Evolutionary conservation across 352 stramenopile species (phyloP).

Genomic region (Globisporangium solare): DNA sequence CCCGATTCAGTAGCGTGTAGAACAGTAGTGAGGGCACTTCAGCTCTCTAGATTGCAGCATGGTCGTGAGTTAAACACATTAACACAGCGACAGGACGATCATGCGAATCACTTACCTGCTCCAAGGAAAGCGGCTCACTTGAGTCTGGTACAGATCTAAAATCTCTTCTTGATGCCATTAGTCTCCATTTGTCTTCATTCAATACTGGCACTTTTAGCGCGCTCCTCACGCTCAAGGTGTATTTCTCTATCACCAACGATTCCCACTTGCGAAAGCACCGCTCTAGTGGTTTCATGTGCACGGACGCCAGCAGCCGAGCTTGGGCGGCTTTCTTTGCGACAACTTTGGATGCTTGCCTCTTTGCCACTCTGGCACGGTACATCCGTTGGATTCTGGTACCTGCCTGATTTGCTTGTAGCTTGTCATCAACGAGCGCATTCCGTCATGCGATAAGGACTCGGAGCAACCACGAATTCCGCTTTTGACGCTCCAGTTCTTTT

Average conservation of each 20-base stretch:
- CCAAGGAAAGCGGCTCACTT: constrained; percentile 26
- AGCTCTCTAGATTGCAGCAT: constrained; percentile 22
- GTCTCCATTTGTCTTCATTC: constrained; percentile 15
- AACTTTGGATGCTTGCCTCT: constrained; percentile 30
- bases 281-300: constrained; percentile 51
- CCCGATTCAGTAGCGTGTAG: constrained; percentile 66
- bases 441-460: constrained; percentile 25
- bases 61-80: constrained; percentile 1
- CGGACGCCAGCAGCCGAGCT: constrained; percentile 32
- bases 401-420: constrained; percentile 19
- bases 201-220: constrained; percentile 12
- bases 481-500: constrained; percentile 10
- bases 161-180: constrained; percentile 9
- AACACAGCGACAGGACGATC: constrained; percentile 1
- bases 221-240: constrained; percentile 33
- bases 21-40: constrained; percentile 65
- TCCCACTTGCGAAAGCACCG: constrained; percentile 63
- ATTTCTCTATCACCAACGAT: constrained; percentile 39
- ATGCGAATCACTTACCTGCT: constrained; percentile 39
- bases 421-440: constrained; percentile 9
- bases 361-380: constrained; percentile 38
- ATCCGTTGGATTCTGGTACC: constrained; percentile 42
- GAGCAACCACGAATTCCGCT: constrained; percentile 11
- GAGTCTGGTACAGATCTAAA: constrained; percentile 6
- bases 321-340: constrained; percentile 51